Percentiles rank a stretch among this genome's conserved stretches.
Conservation (phyloP, 73 alveolate genomes). For the Breviolum minutum region DNA sequence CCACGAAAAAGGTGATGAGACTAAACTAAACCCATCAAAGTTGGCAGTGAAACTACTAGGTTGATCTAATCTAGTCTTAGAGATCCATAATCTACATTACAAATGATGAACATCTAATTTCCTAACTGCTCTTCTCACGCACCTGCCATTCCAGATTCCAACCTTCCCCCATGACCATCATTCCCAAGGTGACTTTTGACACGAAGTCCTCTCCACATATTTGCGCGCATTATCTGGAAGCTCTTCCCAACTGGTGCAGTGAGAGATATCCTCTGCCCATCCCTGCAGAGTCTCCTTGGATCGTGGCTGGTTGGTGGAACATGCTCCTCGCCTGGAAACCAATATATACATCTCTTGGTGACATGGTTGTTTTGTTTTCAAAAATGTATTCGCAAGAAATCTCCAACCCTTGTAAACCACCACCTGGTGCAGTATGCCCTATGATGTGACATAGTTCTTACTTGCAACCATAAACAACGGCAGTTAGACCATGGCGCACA, state of each 20-base stretch:
- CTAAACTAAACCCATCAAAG: too few species aligned
- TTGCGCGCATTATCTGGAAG: slow-evolving; percentile 98
- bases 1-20: neutral
- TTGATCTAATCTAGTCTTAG: neutral
- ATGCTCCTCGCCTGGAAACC: neutral
- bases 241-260: slow-evolving; percentile 96
- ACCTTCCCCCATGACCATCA: neutral
- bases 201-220: slow-evolving; percentile 96
- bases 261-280: slow-evolving; percentile 98
- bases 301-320: neutral
- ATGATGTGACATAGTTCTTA: too few species aligned
- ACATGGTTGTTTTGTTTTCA: too few species aligned
- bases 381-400: too few species aligned
- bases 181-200: too few species aligned
- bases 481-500: too few species aligned
- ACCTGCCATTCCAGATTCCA: neutral
- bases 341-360: too few species aligned
- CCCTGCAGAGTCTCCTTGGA: slow-evolving; percentile 96
- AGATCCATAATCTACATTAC: neutral
- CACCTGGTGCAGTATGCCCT: too few species aligned
- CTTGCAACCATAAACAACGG: too few species aligned
- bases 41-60: neutral
- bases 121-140: neutral
- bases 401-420: too few species aligned
- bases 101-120: neutral